phyloP scores from a whole-genome alignment of 202 grass and related monocot species.

The Setaria viridis region DNA sequence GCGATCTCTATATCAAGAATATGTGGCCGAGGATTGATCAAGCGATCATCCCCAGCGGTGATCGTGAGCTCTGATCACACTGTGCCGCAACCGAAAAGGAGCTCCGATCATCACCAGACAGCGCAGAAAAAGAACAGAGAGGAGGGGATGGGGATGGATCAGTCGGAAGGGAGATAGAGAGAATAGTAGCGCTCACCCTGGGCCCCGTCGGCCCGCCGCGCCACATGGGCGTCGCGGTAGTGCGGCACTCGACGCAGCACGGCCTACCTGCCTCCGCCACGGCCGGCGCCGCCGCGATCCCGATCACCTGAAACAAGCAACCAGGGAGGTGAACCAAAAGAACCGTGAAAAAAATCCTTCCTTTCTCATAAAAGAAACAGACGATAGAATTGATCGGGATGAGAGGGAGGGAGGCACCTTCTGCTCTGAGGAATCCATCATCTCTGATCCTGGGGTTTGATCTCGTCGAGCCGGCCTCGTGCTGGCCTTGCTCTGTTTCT shows the following conservation, averaged over 20 bases:
- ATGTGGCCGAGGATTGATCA: not conserved
- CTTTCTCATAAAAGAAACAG: not conserved
- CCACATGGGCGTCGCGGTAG: conserved; percentile 92
- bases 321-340: not conserved
- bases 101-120: not conserved
- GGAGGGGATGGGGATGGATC: not conserved
- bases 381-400: not conserved
- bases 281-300: conserved; percentile 8
- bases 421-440: conserved; percentile 49
- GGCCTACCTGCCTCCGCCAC: conserved; percentile 44
- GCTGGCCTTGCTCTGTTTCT: conserved; percentile 45
- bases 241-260: conserved; percentile 82
- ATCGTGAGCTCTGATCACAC: not conserved
- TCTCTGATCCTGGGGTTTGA: not conserved
- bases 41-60: not conserved
- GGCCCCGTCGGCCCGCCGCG: conserved; percentile 81
- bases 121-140: not conserved
- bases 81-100: not conserved
- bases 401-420: not conserved
- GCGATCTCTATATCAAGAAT: not conserved
- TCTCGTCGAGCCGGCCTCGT: conserved; percentile 6
- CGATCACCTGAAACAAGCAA: conserved; percentile 40
- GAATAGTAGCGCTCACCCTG: conserved; percentile 57
- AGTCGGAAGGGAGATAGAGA: not conserved
- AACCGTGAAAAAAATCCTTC: not conserved